Evolutionary conservation across 345 rosid genomes (phyloP), one percentile per base, ranked within the genome.

Genomic region (Gossypium longicalyx): DNA sequence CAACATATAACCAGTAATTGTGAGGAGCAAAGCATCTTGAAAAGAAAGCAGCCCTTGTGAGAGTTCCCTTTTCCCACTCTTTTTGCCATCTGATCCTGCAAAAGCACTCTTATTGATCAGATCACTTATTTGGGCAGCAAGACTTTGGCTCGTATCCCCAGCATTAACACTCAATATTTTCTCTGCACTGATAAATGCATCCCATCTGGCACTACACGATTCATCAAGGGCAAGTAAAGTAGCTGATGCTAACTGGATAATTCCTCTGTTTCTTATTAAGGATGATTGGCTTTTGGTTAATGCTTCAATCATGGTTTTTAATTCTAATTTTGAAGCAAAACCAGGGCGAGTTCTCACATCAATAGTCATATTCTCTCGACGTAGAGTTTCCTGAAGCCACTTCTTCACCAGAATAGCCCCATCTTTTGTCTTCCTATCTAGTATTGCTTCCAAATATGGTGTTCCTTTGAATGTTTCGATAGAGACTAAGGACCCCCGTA

Each of bases 81-180:
- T 86, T 72, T 81, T 83, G n/a, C 80, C 77, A 72, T 76, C 83
- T 34, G 88, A 85, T 72, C 84, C 89, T 23, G 75, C 80, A 77
- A 89, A 73, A 74, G 84, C 77, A 76, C 90, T 91, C 85, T 89
- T 94, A 76, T 91, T 85, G 72, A 94, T 85, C 70, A 94, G 89
- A 75, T 94, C 97, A 20, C 90, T 88, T 51, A 94, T 94, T 82
- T 94, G 98, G 82, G 96, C 97, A 74, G 93, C 91, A 22, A 94
- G 89, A 77, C 95, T 89, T 83, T 94, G 98, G 71, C 95, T 92
- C 27, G 98, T 91, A 79, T 94, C 98, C 78, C 87, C 95, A 75
- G 95, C 95, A 70, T 93, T 92, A 61, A 87, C 90, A 54, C 80
- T 86, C 82, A 94, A 74, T 83, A 92, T 89, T 86, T 88, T 94